These are phyloP conservation scores for Akanthomyces uredinophilus DNA, from an alignment of 2,329 filamentous ascomycete species.

Conservation along the genomic window DNA sequence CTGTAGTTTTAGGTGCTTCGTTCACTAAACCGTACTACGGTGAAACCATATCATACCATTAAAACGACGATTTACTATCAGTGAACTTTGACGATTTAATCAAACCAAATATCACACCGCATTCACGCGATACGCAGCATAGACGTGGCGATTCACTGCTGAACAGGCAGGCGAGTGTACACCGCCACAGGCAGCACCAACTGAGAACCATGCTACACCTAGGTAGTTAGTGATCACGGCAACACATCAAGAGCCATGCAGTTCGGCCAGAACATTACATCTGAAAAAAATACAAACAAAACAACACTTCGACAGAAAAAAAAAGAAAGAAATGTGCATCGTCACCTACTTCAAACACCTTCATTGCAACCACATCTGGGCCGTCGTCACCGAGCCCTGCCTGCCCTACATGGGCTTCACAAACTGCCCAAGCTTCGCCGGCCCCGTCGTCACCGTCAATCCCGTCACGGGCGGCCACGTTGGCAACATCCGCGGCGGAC, in stretches of 20 bases:
- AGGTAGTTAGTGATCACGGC: background rate
- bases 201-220: background rate
- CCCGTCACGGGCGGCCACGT: slow-evolving; percentile 11
- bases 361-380: slow-evolving; percentile 49
- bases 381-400: slow-evolving; percentile 42
- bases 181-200: background rate
- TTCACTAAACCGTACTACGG: too few species aligned
- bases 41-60: too few species aligned
- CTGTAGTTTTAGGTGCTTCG: too few species aligned
- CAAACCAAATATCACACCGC: too few species aligned
- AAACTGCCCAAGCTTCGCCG: slow-evolving; percentile 40
- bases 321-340: slow-evolving; percentile 37
- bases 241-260: background rate
- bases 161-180: background rate
- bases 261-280: background rate
- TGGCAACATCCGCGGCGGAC: background rate
- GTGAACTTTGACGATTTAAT: too few species aligned
- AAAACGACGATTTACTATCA: too few species aligned
- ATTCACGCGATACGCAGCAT: too few species aligned
- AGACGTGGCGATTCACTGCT: background rate
- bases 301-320: background rate
- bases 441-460: slow-evolving; percentile 24
- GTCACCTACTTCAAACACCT: slow-evolving; percentile 45
- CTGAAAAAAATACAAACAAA: background rate
- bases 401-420: slow-evolving; percentile 45